Conservation (phyloP, 148 eudicot genomes). For the Mesembryanthemum crystallinum region DNA sequence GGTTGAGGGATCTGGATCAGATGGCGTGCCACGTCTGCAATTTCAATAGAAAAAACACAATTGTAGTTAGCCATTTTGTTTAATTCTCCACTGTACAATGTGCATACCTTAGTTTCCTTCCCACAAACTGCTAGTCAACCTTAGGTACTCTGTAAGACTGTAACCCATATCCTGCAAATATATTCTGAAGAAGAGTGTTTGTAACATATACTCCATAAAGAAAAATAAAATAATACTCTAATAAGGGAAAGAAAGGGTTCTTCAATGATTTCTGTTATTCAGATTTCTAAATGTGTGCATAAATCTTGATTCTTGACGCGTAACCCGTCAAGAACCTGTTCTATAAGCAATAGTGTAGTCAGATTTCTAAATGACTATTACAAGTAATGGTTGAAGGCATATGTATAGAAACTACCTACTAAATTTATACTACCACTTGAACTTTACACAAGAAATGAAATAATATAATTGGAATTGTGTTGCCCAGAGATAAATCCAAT, state of each 20-base stretch:
- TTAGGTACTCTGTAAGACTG: neutral
- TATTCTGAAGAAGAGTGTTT: neutral
- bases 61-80: neutral
- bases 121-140: slow-evolving; percentile 9
- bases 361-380: too few species aligned
- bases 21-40: slow-evolving; percentile 12
- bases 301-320: neutral
- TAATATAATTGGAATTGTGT: neutral
- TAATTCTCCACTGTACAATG: neutral
- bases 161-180: slow-evolving; percentile 11
- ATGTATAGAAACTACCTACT: neutral
- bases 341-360: too few species aligned
- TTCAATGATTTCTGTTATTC: too few species aligned
- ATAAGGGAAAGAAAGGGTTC: too few species aligned
- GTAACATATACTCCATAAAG: neutral
- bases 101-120: slow-evolving; percentile 1
- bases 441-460: neutral
- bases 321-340: neutral
- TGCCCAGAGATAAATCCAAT: neutral
- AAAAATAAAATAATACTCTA: too few species aligned
- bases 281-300: neutral
- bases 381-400: too few species aligned
- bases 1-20: neutral
- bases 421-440: neutral
- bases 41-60: slow-evolving; percentile 10